Evolutionary conservation across 2,329 filamentous ascomycete species (phyloP).

Genomic region (Colletotrichum costaricense): DNA sequence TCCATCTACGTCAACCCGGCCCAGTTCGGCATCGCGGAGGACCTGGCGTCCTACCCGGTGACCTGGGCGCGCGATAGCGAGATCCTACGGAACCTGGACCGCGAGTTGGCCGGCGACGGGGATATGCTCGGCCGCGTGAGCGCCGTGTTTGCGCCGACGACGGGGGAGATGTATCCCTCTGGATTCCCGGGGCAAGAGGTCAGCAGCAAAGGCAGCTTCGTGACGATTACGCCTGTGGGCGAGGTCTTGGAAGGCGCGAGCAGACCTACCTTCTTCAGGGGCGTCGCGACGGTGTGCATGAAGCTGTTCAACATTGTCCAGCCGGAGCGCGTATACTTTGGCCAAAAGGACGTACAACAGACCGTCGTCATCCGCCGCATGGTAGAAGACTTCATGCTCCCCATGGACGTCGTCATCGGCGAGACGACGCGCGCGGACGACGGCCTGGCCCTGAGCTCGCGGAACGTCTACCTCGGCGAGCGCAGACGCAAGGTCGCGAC

Average conservation of each 20-base stretch:
- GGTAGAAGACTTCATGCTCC: conserved; percentile 87
- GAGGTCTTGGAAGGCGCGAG: conserved; percentile 85
- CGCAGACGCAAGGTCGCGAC: conserved; percentile 78
- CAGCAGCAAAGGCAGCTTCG: conserved; percentile 85
- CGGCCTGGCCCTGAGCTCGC: conserved; percentile 89
- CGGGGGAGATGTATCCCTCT: conserved; percentile 87
- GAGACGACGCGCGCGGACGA: conserved; percentile 81
- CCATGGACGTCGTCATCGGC: conserved; percentile 78
- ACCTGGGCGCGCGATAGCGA: conserved; percentile 85
- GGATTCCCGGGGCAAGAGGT: conserved; percentile 79
- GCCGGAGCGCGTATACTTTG: conserved; percentile 86
- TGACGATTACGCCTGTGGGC: conserved; percentile 88
- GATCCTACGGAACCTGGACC: conserved; percentile 75
- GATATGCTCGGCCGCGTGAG: conserved; percentile 75
- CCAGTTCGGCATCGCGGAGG: conserved; percentile 91
- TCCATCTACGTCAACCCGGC: conserved; percentile 97
- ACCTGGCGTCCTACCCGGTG: conserved; percentile 88
- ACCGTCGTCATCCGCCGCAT: conserved; percentile 89
- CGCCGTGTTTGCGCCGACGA: conserved; percentile 88
- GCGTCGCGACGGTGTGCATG: conserved; percentile 96
- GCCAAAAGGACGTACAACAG: conserved; percentile 98
- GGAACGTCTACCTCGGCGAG: conserved; percentile 91
- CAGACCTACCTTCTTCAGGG: conserved; percentile 94
- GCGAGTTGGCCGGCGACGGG: conserved; percentile 74
- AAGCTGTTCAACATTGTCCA: conserved; percentile 69